phyloP scores from a whole-genome alignment of 768 basidiomycete species.

The Mrakia frigida region DNA sequence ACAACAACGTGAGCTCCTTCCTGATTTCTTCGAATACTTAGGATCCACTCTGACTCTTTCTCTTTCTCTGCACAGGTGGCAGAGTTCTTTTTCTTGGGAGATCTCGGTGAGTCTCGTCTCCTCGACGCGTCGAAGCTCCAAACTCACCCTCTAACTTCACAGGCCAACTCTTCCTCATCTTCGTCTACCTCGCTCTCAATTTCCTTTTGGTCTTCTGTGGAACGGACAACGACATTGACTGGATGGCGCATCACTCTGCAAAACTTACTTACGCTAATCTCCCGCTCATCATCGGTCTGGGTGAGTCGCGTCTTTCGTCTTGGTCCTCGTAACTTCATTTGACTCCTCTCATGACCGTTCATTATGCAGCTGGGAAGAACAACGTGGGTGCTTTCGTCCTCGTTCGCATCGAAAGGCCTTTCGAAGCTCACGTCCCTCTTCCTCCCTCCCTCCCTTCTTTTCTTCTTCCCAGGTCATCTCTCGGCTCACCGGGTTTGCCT shows the following conservation, averaged over 20 bases:
- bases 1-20: conserved; percentile 1
- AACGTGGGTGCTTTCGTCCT: conserved; percentile 18
- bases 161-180: conserved; percentile 30
- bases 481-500: conserved; percentile 29
- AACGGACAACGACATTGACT: conserved; percentile 31
- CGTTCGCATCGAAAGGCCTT: background rate
- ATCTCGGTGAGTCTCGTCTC: conserved; percentile 14
- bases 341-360: background rate
- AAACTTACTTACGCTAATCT: conserved; percentile 33
- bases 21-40: no score
- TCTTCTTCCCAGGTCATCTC: background rate
- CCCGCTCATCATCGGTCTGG: conserved; percentile 32
- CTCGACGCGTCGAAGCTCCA: background rate
- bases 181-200: conserved; percentile 32
- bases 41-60: no score
- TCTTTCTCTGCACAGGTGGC: conserved; percentile 11
- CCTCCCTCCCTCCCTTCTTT: background rate
- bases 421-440: no score
- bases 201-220: conserved; percentile 31
- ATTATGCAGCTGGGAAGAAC: conserved; percentile 27
- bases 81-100: conserved; percentile 28
- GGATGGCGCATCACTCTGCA: conserved; percentile 33
- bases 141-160: background rate
- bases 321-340: no score
- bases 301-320: background rate